Base-by-base conservation (phyloP, 2,329 filamentous ascomycete species). In the Teratosphaeria zuluensis region DNA sequence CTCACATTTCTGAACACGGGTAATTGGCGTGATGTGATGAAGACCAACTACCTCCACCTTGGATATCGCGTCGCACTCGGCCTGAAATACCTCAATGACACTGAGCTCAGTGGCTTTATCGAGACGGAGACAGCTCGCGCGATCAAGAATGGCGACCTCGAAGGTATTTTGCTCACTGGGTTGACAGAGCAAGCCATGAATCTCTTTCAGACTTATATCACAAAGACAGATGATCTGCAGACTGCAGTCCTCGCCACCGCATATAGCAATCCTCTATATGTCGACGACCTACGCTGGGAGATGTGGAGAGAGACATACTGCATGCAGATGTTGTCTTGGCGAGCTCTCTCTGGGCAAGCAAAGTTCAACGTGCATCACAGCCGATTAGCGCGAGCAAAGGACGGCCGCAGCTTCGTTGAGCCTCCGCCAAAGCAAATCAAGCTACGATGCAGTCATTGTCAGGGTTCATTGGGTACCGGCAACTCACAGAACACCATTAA, bases 321-420 rank as follows among this genome's bases (percentile, higher is more conserved):
- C 65, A 81, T 88, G 42, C 75, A 86, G 80, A 63, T 89, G 89
- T 80, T 87, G 81, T 72, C 82, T 80, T 86, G 83, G 82, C 81
- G 81, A 57, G 75, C 83, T 58, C 92, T 89, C 75, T 84, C 88
- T 62, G 82, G 89, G 64, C 84, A 89, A 53, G 87, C 88, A 57
- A 87, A 86, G 66, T 92, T 91, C 73, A 86, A 89, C 64, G 87
- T 89, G 61, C 85, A 89, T 69, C 88, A 88, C 68, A 89, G 86
- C 28, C 84, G 84, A 63, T 82, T 82, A 64, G 87, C 86, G 9
- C 74, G 77, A 64, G 83, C 85, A 59, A 82, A 83, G 56, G 81
- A 84, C 56, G 87, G 86, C 48, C 73, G 75, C 7, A 82, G 82
- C n/a, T 80, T 82, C 7, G 80, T 88, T 63, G 84, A 83, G 59